Evolutionary conservation across 495 filamentous ascomycete species (phyloP), one percentile per base, ranked within the genome.

Genomic region (Hypoxylon cercidicola): DNA sequence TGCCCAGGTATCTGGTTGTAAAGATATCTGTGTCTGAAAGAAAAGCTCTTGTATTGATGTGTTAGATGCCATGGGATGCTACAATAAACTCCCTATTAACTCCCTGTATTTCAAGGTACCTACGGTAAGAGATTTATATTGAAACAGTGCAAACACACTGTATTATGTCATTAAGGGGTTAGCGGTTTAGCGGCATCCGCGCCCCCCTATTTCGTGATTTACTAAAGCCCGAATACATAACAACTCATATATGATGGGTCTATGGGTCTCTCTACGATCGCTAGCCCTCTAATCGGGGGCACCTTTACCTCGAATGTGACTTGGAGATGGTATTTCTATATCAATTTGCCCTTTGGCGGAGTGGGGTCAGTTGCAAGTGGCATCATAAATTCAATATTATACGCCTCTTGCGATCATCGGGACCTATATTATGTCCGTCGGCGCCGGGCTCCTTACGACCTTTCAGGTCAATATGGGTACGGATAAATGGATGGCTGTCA

Each of bases 401-500:
- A 79, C 81, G 0, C 87, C 86, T 1, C 86, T 81, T 57, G 77
- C 88, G 68, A 73, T 87, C 25, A 50, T 75, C 11, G 72, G 77
- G 2, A 61, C 77, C 0, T 46, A 84, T 13, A 49, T 90, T 49
- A 82, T 83, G 74, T 63, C 83, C 15, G 77, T 87, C 28, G 86
- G 83, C 4, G 78, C 83, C 13, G 88, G 88, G 0, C 74, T 90
- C 0, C 74, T 89, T 25, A 83, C 84, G 0, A 88, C 85, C 0
- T 81, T 89, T 48, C 74, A 77, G 19, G 58, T 78, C 0, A 63
- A 77, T 45, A 84, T 85, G 1, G 35, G 58, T 4, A 54, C 66
- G 2, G 44, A 44, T 5, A 41, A 79, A 11, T 90, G 87, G 87
- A 84, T 89, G 86, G 83, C 2, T 89, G 83, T 65, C 87, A 90